Base-by-base conservation (phyloP, 2,329 filamentous ascomycete species). In the Calonectria crousiana region DNA sequence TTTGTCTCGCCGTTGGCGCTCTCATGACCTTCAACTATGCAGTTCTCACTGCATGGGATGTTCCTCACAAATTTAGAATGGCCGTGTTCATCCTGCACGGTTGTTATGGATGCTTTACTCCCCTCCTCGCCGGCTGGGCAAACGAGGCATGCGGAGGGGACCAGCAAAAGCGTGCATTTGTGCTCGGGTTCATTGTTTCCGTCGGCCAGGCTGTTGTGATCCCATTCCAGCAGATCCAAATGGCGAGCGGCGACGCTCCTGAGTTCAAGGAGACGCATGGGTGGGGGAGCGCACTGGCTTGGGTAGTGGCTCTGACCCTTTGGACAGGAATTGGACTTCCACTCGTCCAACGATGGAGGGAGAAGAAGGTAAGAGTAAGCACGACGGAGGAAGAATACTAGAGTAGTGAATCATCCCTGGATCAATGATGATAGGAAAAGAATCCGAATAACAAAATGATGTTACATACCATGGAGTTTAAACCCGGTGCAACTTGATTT, bases 111-210 rank as follows among this genome's bases (percentile, higher is more conserved):
- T 86, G 84, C 68, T 86, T 82, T 77, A 86, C 85, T 1, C 85
- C 86, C 4, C 77, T 87, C 11, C 78, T 87, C 0, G 84, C 85
- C 0, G 84, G 84, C 0, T 87, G 85, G 85, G 76, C 82, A 1
- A 87, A 87, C 72, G 83, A 84, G 72, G 78, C 84, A 0, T 86
- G 85, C 62, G 85, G 84, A 1, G 84, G 84, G 5, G 85, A 87
- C 66, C 84, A 86, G 71, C 85, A 87, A 77, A 85, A 86, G 72
- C 83, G 86, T 10, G 85, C 84, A 0, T 86, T 87, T 56, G 78
- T 85, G 13, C 77, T 87, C 4, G 84, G 83, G 5, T 83, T 85
- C 72, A 86, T 86, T 81, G 82, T 82, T 0, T 83, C 83, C 1
- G 82, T 85, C 9, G 85, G 84, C 11, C 79, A 81, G 14, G 84